phyloP scores from a whole-genome alignment of 129 eudicot species.

The Tanacetum coccineum region DNA sequence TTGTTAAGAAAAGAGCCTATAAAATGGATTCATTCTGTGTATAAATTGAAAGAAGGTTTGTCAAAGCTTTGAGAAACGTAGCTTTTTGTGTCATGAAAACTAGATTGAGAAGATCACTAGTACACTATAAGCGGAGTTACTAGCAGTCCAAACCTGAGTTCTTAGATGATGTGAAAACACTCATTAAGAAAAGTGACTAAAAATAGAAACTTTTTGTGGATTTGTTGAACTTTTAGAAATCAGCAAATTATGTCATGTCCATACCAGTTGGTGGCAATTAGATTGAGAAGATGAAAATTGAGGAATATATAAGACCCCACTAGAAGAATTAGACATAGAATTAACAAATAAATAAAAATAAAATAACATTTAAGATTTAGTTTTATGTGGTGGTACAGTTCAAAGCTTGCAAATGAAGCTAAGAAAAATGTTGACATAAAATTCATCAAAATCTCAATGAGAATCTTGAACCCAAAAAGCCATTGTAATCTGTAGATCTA shows the following conservation, averaged over 20 bases:
- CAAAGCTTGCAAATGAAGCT: slow-evolving; percentile 37
- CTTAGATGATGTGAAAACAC: too few species aligned
- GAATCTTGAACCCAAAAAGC: slow-evolving; percentile 18
- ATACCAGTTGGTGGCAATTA: slow-evolving; percentile 14
- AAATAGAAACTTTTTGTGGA: too few species aligned
- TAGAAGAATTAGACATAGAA: background rate
- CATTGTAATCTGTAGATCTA: background rate
- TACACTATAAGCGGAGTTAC: too few species aligned
- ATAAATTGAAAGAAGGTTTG: background rate
- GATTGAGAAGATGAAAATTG: background rate
- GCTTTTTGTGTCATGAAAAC: background rate
- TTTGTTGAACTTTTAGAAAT: too few species aligned
- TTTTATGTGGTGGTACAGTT: background rate
- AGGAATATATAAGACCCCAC: slow-evolving; percentile 5
- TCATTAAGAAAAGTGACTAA: too few species aligned
- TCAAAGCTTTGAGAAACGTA: background rate
- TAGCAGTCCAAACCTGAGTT: too few species aligned
- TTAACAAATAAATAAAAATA: background rate
- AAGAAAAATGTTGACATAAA: slow-evolving; percentile 16
- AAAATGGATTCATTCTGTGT: background rate
- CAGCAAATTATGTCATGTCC: background rate
- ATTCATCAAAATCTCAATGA: slow-evolving; percentile 12
- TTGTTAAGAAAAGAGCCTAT: slow-evolving; percentile 1
- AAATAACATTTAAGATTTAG: background rate
- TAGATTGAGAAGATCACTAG: too few species aligned